Conservation (phyloP, 805 yeast species). For the Clavispora carvajalis region DNA sequence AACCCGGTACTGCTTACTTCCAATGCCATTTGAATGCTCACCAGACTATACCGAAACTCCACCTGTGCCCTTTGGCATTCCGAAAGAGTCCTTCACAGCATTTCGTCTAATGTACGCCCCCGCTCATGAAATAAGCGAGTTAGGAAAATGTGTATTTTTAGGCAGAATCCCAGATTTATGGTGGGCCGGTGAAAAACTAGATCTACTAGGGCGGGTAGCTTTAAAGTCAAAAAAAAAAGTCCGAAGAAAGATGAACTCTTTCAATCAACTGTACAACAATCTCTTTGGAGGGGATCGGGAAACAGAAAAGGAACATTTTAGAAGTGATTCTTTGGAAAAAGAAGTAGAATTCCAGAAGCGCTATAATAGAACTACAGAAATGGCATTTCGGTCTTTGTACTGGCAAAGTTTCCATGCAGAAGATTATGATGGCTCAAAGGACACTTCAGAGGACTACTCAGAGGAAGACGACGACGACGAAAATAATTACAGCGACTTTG, state of each 20-base stretch:
- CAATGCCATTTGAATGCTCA: neutral
- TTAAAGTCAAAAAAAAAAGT: neutral
- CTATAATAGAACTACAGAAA: neutral
- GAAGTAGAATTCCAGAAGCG: neutral
- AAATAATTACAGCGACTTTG: neutral
- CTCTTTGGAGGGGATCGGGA: neutral
- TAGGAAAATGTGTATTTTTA: conserved; percentile 44
- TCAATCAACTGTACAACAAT: neutral
- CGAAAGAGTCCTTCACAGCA: conserved; percentile 55
- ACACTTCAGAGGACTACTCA: neutral
- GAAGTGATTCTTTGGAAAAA: neutral
- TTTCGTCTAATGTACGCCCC: conserved; percentile 52
- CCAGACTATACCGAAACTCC: neutral
- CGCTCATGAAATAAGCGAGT: conserved; percentile 42
- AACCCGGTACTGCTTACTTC: neutral
- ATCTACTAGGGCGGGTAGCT: neutral
- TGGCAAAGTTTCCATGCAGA: neutral
- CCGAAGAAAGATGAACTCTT: neutral
- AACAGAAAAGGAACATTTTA: neutral
- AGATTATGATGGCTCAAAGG: neutral
- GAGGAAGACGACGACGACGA: neutral
- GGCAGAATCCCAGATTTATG: conserved; percentile 60
- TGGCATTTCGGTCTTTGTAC: neutral
- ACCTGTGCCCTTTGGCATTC: conserved; percentile 22
- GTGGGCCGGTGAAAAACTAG: conserved; percentile 17